Percentiles rank a stretch among this genome's conserved stretches.
Conservation (phyloP, 257 asterid species). For the Pogostemon cablin region DNA sequence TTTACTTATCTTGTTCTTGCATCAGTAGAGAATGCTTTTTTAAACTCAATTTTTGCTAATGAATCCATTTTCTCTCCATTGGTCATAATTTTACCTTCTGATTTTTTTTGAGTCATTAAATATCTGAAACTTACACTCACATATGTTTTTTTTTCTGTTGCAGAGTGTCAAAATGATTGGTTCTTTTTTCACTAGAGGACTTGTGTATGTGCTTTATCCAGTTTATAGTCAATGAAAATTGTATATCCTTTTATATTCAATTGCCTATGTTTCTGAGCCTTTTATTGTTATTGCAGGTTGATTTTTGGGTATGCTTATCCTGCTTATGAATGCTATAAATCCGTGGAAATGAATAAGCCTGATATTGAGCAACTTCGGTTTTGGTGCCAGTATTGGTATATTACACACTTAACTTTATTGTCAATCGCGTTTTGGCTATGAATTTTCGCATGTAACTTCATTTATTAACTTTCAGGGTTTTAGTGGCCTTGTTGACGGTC, state of each 20-base stretch:
- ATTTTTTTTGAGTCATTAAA: neutral
- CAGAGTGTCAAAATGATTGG: constrained; percentile 92
- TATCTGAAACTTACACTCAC: constrained; percentile 16
- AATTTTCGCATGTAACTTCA: constrained; percentile 27
- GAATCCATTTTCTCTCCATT: neutral
- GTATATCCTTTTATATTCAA: constrained; percentile 21
- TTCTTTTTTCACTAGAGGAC: constrained; percentile 78
- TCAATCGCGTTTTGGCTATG: constrained; percentile 24
- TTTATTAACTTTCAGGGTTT: constrained; percentile 56
- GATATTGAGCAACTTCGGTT: constrained; percentile 86
- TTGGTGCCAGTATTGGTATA: constrained; percentile 98
- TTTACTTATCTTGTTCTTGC: constrained; percentile 20
- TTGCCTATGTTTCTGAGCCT: constrained; percentile 22
- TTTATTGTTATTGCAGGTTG: constrained; percentile 52
- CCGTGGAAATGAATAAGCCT: constrained; percentile 85
- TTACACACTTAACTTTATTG: neutral
- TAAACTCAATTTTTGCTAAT: constrained; percentile 10
- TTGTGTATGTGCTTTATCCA: constrained; percentile 62
- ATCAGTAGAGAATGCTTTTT: neutral
- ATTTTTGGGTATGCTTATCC: constrained; percentile 88
- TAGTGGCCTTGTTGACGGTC: constrained; percentile 81
- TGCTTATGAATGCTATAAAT: constrained; percentile 85
- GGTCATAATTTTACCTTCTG: neutral
- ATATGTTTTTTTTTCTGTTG: constrained; percentile 33
- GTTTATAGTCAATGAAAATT: constrained; percentile 17